Percentiles rank a stretch among this genome's conserved stretches.
Evolutionary conservation across 2,329 filamentous ascomycete species (phyloP).

Genomic region (Penicillium sp.): DNA sequence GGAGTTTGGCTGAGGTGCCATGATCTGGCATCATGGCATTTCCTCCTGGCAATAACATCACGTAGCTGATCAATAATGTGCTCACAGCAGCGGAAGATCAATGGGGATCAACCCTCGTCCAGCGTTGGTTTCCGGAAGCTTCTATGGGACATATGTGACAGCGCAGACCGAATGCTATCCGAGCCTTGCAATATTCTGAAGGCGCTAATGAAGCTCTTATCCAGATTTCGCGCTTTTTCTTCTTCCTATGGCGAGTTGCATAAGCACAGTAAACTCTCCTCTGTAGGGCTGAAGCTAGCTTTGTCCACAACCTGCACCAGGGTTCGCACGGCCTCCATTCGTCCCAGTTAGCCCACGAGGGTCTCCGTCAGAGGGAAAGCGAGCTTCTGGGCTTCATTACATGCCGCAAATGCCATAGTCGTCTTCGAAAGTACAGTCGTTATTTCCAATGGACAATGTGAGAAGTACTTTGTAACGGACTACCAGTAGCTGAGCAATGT

Average conservation of each 20-base stretch:
- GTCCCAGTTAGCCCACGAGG: background rate
- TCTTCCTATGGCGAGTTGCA: conserved; percentile 1
- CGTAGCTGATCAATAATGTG: background rate
- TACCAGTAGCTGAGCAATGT: too few species aligned
- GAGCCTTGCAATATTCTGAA: background rate
- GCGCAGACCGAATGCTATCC: background rate
- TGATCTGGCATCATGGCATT: background rate
- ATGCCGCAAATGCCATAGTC: background rate
- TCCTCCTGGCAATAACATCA: background rate
- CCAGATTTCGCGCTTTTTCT: background rate
- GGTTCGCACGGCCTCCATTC: background rate
- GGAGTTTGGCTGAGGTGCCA: background rate
- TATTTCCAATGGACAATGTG: too few species aligned
- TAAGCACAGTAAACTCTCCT: conserved; percentile 14
- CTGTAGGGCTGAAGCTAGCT: conserved; percentile 24
- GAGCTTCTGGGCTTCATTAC: background rate
- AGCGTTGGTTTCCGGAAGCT: background rate
- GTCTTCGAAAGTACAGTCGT: too few species aligned
- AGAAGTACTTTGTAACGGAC: background rate
- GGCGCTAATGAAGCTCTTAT: background rate
- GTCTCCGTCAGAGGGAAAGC: background rate
- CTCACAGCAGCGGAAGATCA: background rate
- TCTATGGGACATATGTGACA: background rate
- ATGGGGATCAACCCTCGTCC: background rate
- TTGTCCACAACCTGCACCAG: conserved; percentile 12